Evolutionary conservation across 441 rosid genomes (phyloP).

Genomic region (California macrophylla): DNA sequence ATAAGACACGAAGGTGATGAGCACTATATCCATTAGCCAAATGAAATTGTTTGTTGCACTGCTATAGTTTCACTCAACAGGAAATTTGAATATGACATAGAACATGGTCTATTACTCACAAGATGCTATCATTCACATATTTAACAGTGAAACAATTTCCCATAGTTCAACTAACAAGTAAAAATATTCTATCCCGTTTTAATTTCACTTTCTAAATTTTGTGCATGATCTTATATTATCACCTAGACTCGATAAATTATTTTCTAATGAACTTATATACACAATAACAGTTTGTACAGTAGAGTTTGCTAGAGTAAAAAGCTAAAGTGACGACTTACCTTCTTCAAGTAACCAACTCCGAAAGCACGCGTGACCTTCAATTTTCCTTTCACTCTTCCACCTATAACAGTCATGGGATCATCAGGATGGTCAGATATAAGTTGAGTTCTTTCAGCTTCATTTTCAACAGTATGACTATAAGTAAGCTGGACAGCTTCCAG

Average conservation of each 20-base stretch:
- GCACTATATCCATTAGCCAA: not conserved
- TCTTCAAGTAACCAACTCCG: constrained; percentile 89
- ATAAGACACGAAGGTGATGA: not conserved
- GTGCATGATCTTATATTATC: too few species aligned
- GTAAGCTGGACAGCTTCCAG: constrained; percentile 75
- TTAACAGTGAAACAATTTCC: too few species aligned
- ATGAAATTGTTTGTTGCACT: not conserved
- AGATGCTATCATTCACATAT: too few species aligned
- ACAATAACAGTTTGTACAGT: not conserved
- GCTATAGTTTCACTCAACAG: too few species aligned
- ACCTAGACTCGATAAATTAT: too few species aligned
- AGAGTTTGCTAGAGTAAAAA: not conserved
- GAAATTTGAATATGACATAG: too few species aligned
- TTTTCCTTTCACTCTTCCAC: constrained; percentile 82
- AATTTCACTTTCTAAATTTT: too few species aligned
- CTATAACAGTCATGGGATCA: constrained; percentile 52
- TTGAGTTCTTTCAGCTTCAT: constrained; percentile 55
- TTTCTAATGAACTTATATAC: not conserved
- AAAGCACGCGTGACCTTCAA: constrained; percentile 86
- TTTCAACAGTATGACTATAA: constrained; percentile 75
- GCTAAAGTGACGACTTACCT: constrained; percentile 30
- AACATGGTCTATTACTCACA: too few species aligned
- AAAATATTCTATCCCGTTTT: too few species aligned
- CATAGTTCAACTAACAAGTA: too few species aligned
- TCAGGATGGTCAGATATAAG: constrained; percentile 64